These are phyloP conservation scores for Trichomonas tenax DNA, from an alignment of 208 protist species.

Conservation along the genomic window DNA sequence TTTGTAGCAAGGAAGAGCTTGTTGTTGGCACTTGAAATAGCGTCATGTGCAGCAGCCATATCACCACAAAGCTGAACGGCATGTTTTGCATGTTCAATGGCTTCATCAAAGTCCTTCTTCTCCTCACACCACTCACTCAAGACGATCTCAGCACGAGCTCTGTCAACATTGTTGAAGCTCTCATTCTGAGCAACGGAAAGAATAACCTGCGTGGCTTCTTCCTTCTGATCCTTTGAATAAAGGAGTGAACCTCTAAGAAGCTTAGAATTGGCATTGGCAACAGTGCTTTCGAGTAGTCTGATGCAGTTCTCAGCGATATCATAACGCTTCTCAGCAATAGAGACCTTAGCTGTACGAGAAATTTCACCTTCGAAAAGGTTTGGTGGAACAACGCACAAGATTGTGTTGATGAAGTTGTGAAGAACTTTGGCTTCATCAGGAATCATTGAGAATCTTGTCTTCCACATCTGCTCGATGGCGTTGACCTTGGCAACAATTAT, in stretches of 20 bases:
- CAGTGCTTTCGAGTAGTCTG: background rate
- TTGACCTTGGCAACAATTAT: background rate
- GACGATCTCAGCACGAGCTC: background rate
- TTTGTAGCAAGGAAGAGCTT: background rate
- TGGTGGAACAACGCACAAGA: background rate
- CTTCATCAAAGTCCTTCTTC: background rate
- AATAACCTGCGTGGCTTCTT: background rate
- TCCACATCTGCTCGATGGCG: background rate
- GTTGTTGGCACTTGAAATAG: background rate
- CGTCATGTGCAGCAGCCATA: background rate
- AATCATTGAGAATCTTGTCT: background rate
- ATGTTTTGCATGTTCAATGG: background rate
- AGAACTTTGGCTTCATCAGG: background rate
- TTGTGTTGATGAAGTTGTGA: background rate
- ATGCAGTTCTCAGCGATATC: background rate
- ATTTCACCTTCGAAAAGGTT: background rate
- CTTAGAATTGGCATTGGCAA: background rate
- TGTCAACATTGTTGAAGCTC: background rate
- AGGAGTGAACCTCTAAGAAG: background rate
- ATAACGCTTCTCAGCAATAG: background rate
- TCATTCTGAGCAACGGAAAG: background rate
- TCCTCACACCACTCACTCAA: background rate
- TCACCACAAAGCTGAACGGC: background rate
- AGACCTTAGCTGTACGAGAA: background rate
- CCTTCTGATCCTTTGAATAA: background rate